Percentiles rank a stretch among this genome's conserved stretches.
Evolutionary conservation across 768 basidiomycete genomes (phyloP).

Genomic region (Sutorius australiensis): DNA sequence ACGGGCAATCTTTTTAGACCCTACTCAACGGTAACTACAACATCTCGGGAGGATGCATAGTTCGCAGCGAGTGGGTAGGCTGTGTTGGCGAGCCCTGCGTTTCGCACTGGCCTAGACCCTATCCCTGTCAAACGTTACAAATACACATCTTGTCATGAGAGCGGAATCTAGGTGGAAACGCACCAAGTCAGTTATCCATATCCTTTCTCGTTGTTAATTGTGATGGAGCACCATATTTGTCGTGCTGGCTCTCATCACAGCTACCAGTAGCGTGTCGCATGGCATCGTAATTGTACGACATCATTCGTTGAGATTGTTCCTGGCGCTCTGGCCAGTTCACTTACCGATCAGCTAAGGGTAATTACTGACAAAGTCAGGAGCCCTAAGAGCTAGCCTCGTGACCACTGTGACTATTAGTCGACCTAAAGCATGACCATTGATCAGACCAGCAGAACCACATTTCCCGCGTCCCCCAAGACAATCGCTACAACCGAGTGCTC

Average conservation of each 20-base stretch:
- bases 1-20: conserved; percentile 9
- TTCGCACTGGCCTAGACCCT: conserved; percentile 17
- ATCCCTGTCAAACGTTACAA: conserved; percentile 4
- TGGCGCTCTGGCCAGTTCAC: conserved; percentile 8
- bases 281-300: conserved; percentile 28
- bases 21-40: conserved; percentile 16
- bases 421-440: conserved; percentile 1
- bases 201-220: conserved; percentile 32
- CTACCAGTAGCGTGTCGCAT: conserved; percentile 12
- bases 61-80: neutral
- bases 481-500: conserved; percentile 6
- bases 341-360: neutral
- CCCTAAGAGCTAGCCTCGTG: neutral
- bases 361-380: neutral
- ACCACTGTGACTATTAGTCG: conserved; percentile 1
- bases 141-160: conserved; percentile 10
- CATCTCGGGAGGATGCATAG: conserved; percentile 6
- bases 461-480: neutral
- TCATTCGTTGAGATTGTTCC: conserved; percentile 22
- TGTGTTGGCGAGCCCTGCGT: conserved; percentile 9
- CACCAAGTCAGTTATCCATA: conserved; percentile 16
- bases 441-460: conserved; percentile 2
- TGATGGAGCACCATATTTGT: conserved; percentile 31
- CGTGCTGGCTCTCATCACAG: conserved; percentile 19
- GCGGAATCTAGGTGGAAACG: conserved; percentile 7